Evolutionary conservation across 2,329 filamentous ascomycete genomes (phyloP).

Genomic region (Nectriaceae sp.): DNA sequence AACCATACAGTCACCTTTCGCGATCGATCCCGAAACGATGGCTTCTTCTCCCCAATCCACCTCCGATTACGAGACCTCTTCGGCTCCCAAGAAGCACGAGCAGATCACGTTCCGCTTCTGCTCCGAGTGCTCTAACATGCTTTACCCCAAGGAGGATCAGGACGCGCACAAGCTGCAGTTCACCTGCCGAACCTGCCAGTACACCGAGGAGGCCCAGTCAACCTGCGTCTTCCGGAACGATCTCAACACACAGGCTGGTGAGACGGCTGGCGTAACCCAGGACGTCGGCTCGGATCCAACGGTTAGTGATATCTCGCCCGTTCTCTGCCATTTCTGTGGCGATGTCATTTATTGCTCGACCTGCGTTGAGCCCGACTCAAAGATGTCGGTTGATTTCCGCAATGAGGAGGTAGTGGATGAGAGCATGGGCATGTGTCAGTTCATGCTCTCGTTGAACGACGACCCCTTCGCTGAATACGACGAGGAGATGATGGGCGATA

Average conservation of each 20-base stretch:
- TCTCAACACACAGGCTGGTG: slow-evolving; percentile 86
- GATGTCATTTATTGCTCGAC: slow-evolving; percentile 43
- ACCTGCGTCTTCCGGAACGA: slow-evolving; percentile 96
- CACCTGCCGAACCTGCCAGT: slow-evolving; percentile 93
- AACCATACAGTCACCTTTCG: too few species aligned
- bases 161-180: slow-evolving; percentile 84
- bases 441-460: slow-evolving; percentile 29
- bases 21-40: slow-evolving; percentile 44
- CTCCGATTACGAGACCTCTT: slow-evolving; percentile 42
- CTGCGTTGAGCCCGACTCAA: slow-evolving; percentile 35
- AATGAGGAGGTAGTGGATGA: slow-evolving; percentile 11
- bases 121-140: slow-evolving; percentile 97
- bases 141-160: slow-evolving; percentile 95
- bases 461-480: slow-evolving; percentile 42
- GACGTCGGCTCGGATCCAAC: slow-evolving; percentile 98
- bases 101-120: slow-evolving; percentile 98
- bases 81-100: slow-evolving; percentile 58
- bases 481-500: slow-evolving; percentile 36
- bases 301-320: slow-evolving; percentile 69
- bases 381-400: slow-evolving; percentile 20
- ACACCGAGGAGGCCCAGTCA: slow-evolving; percentile 81
- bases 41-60: slow-evolving; percentile 59
- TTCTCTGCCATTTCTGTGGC: slow-evolving; percentile 51
- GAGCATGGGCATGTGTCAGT: slow-evolving; percentile 33
- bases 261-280: slow-evolving; percentile 95